Conservation (phyloP, 2,329 filamentous ascomycete genomes). For the Colletotrichum sp. region DNA sequence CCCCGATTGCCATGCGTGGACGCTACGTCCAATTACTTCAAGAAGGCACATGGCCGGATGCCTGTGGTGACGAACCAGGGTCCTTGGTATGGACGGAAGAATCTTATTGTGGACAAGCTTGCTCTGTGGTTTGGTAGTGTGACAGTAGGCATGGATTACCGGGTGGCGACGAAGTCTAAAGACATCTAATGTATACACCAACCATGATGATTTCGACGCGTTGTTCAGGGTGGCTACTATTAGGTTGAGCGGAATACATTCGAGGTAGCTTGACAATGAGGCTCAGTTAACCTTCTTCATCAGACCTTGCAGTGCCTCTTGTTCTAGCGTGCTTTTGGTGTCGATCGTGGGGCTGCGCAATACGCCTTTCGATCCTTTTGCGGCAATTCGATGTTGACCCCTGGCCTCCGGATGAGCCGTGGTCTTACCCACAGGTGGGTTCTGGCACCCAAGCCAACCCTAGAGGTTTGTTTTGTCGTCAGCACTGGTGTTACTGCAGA, state of each 20-base stretch:
- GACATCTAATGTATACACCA: constrained; percentile 20
- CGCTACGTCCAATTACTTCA: constrained; percentile 36
- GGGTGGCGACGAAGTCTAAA: constrained; percentile 24
- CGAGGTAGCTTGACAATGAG: neutral
- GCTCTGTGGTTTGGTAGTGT: constrained; percentile 33
- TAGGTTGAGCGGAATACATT: neutral
- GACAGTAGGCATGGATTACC: constrained; percentile 35
- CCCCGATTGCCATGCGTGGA: constrained; percentile 29
- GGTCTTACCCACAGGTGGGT: neutral
- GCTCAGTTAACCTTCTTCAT: neutral
- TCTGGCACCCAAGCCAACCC: neutral
- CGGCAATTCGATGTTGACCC: neutral
- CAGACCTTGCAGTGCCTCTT: neutral
- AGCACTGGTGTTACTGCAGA: neutral
- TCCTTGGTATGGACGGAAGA: constrained; percentile 39
- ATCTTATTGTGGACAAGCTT: constrained; percentile 32
- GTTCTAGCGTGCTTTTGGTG: neutral
- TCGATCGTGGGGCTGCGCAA: neutral
- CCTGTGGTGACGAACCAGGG: constrained; percentile 38
- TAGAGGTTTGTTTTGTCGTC: neutral
- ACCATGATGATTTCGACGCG: neutral
- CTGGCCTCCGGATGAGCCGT: neutral
- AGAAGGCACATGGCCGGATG: constrained; percentile 37
- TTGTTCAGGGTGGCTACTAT: neutral
- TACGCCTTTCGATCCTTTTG: neutral